Evolutionary conservation across 257 asterid genomes (phyloP).

Genomic region (Solanum tarijense): DNA sequence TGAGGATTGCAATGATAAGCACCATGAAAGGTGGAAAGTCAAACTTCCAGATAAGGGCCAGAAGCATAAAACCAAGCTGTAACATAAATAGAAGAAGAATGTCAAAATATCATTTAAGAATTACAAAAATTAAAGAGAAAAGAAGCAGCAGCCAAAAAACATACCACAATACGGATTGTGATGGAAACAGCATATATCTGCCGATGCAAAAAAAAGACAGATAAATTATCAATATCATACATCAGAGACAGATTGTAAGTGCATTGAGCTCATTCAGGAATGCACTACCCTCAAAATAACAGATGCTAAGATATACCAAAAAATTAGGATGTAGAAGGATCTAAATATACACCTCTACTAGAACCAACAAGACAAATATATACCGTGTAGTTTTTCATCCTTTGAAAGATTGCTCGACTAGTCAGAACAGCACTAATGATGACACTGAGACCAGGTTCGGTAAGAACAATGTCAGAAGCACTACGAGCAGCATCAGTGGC

Average conservation of each 20-base stretch:
- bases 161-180: slow-evolving; percentile 97
- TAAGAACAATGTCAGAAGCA: slow-evolving; percentile 97
- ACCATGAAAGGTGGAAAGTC: slow-evolving; percentile 99
- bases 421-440: slow-evolving; percentile 97
- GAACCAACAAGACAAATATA: background rate
- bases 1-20: slow-evolving; percentile 94
- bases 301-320: background rate
- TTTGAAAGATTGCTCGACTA: slow-evolving; percentile 91
- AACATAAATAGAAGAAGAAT: slow-evolving; percentile 2
- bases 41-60: slow-evolving; percentile 89
- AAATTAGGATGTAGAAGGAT: background rate
- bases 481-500: slow-evolving; percentile 99
- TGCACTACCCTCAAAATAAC: background rate
- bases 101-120: slow-evolving; percentile 3
- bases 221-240: background rate
- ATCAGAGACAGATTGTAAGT: background rate
- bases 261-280: background rate
- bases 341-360: background rate
- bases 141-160: slow-evolving; percentile 8
- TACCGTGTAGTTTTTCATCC: slow-evolving; percentile 99
- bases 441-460: slow-evolving; percentile 97
- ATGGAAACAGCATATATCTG: slow-evolving; percentile 99
- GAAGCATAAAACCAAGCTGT: slow-evolving; percentile 96
- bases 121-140: background rate
- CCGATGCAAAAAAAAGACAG: background rate